Evolutionary conservation across 495 filamentous ascomycete species (phyloP), one percentile per base, ranked within the genome.

Genomic region (Xanthoparmelia taractica): DNA sequence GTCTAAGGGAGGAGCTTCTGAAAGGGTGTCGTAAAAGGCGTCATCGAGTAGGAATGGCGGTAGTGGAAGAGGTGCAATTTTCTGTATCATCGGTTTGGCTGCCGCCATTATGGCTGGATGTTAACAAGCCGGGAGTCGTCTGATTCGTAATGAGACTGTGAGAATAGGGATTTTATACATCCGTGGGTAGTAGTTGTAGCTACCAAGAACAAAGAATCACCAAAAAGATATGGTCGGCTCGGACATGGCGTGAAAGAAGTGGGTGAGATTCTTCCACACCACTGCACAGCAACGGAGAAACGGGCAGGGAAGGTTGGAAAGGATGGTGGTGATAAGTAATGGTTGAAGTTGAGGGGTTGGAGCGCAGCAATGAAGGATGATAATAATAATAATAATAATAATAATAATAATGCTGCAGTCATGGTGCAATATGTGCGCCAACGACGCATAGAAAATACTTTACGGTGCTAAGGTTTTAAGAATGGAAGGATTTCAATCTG

Each of bases 41-140:
- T 63, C 34, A 34, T 60, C 61, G 31, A 68, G 50, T 27, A 68
- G 57, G 50, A 68, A 68, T 10, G 67, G 67, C 13, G 67, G 65
- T 6, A 65, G 34, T 12, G 64, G 64, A 34, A 60, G 48, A 36
- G 61, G 61, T 36, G 61, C 58, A 6, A 63, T 45, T 40, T 63
- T 63, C 15, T 63, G 61, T 63, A 63, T 59, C 52, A 63, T 38
- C 18, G 61, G 61, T 50, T 52, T 43, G 36, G 41, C 55, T n/a
- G 31, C 61, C 43, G 57, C 43, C 61, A 63, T 58, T 10, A n/a
- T 43, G 27, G 50, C 17, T 1, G 18, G 11, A 10, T 7, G 20
- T 41, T 6, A 6, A 29, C 37, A 31, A 2, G 47, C 4, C 34
- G 37, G 15, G 29, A 33, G 4, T 57, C 38, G 52, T 37, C 25